Evolutionary conservation across 78 protist genomes (phyloP).

Genomic region (Monocercomonoides exilis): DNA sequence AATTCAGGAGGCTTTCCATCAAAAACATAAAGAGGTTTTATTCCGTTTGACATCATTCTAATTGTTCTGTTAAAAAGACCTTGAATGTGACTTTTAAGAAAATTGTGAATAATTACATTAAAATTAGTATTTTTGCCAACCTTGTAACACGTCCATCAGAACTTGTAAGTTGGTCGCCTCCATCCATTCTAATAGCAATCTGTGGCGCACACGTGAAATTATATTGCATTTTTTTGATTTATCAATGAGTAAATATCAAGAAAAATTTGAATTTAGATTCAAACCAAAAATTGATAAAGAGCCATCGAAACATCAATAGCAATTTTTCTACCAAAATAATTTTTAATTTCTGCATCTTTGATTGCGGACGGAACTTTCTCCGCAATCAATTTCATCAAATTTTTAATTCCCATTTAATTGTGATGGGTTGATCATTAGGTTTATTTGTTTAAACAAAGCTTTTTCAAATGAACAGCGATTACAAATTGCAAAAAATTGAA

Average conservation of each 20-base stretch:
- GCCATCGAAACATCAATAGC: conserved; percentile 91
- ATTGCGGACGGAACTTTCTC: conserved; percentile 70
- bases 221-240: background rate
- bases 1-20: conserved; percentile 93
- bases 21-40: conserved; percentile 95
- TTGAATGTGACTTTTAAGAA: conserved; percentile 57
- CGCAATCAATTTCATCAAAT: conserved; percentile 59
- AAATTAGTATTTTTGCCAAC: background rate
- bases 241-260: background rate
- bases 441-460: background rate
- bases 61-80: conserved; percentile 90
- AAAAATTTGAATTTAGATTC: background rate
- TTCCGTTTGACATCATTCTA: conserved; percentile 80
- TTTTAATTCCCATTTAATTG: conserved; percentile 94
- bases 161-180: conserved; percentile 47
- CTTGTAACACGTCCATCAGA: conserved; percentile 78
- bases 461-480: too few species aligned
- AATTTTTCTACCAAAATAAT: conserved; percentile 62
- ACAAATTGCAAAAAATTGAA: too few species aligned
- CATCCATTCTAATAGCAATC: conserved; percentile 16
- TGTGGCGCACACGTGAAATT: background rate
- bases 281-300: conserved; percentile 88
- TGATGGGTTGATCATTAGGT: background rate
- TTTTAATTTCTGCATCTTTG: conserved; percentile 59
- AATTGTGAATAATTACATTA: background rate